Percentiles rank a stretch among this genome's conserved stretches.
Evolutionary conservation across 1,284 basidiomycete species (phyloP).

Genomic region (Cerrena zonata): DNA sequence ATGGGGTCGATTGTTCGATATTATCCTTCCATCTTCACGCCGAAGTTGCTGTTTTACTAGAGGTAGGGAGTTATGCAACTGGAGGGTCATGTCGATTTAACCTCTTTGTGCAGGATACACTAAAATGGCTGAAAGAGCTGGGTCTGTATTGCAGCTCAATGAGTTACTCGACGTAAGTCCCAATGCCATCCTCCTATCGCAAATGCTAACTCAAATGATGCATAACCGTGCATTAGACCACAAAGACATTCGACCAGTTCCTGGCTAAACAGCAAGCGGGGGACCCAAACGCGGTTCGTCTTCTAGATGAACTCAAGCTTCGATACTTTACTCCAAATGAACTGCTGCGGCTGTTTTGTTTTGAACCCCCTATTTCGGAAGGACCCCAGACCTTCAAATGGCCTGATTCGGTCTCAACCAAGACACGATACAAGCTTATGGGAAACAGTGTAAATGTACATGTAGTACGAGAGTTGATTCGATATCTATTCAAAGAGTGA

Average conservation of each 20-base stretch:
- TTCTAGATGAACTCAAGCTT: constrained; percentile 51
- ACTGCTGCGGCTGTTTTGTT: constrained; percentile 62
- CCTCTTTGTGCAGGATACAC: constrained; percentile 79
- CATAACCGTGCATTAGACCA: constrained; percentile 45
- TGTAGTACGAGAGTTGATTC: constrained; percentile 53
- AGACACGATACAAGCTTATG: constrained; percentile 66
- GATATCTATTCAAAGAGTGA: constrained; percentile 40
- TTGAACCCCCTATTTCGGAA: constrained; percentile 31
- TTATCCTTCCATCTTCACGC: constrained; percentile 56
- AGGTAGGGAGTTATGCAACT: constrained; percentile 34
- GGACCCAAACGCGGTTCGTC: constrained; percentile 41
- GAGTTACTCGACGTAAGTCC: constrained; percentile 53
- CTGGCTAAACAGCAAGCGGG: constrained; percentile 37
- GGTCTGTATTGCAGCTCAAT: constrained; percentile 69
- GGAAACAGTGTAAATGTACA: constrained; percentile 76
- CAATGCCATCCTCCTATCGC: constrained; percentile 6
- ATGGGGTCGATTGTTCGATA: constrained; percentile 75
- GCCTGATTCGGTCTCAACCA: constrained; percentile 53
- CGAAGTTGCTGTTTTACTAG: constrained; percentile 74
- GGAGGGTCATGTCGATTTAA: not conserved
- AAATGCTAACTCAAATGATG: not conserved
- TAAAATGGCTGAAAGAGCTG: constrained; percentile 65
- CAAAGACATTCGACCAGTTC: constrained; percentile 53
- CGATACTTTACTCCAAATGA: constrained; percentile 71
- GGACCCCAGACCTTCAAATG: constrained; percentile 41